Conservation (phyloP, 139 green algal genomes). For the Ettlia oleoabundans region DNA sequence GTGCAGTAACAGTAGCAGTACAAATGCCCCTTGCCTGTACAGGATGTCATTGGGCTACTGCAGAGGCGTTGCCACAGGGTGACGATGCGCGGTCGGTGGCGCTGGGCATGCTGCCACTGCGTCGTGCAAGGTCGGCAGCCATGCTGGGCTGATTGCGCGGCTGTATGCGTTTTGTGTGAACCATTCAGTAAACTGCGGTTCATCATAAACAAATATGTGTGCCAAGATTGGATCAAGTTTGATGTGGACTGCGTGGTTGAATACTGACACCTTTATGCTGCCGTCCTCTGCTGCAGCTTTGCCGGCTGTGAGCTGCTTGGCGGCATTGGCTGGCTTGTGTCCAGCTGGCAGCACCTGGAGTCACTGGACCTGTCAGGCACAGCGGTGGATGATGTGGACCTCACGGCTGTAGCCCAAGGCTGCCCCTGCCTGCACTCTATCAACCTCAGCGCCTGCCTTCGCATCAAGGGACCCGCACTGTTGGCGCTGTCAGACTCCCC, state of each 20-base stretch:
- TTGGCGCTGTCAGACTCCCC: not conserved
- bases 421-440: not conserved
- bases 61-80: not conserved
- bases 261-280: not conserved
- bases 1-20: no score
- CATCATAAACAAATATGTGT: no score
- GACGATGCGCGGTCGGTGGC: not conserved
- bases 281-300: conserved; percentile 7
- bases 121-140: not conserved
- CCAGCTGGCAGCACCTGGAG: not conserved
- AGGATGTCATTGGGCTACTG: conserved; percentile 22
- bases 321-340: conserved; percentile 14
- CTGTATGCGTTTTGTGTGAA: not conserved
- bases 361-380: conserved; percentile 7
- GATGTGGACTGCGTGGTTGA: no score
- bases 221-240: no score
- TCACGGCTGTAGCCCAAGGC: not conserved
- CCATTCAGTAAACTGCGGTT: not conserved
- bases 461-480: not conserved
- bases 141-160: not conserved
- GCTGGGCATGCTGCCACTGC: conserved; percentile 1
- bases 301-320: conserved; percentile 10
- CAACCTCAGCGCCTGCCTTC: not conserved
- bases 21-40: not conserved
- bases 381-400: not conserved